These are phyloP conservation scores for Pleurotus giganteus DNA, from an alignment of 768 basidiomycete species.

Conservation along the genomic window DNA sequence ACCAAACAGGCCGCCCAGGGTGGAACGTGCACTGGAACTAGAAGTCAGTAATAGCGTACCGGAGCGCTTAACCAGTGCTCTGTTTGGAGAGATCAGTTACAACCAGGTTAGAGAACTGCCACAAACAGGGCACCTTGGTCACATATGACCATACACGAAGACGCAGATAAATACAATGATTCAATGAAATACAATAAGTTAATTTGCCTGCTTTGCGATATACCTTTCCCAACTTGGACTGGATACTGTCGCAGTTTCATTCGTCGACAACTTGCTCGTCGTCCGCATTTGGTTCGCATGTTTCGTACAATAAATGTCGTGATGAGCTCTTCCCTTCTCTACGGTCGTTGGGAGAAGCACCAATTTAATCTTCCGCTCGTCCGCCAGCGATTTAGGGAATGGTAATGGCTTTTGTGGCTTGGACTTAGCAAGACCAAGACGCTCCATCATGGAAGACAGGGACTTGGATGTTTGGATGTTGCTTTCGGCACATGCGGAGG, in stretches of 20 bases:
- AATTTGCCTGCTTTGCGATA: conserved; percentile 40
- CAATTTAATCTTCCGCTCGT: conserved; percentile 55
- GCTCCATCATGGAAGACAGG: conserved; percentile 21
- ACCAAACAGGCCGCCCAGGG: not conserved
- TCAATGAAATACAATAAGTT: not conserved
- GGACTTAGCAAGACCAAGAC: conserved; percentile 35
- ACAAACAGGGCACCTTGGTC: not conserved
- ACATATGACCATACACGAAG: not conserved
- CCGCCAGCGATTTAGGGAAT: conserved; percentile 48
- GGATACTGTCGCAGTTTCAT: conserved; percentile 41
- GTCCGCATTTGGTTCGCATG: conserved; percentile 26
- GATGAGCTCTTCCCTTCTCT: conserved; percentile 15
- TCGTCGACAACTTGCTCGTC: conserved; percentile 23
- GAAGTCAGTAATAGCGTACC: not conserved
- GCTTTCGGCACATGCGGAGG: conserved; percentile 11
- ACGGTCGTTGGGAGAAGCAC: conserved; percentile 42
- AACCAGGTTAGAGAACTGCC: not conserved
- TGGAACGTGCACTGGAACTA: not conserved
- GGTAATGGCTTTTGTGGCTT: conserved; percentile 48
- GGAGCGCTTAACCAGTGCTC: not conserved
- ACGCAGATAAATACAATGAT: not conserved
- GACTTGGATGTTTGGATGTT: conserved; percentile 9
- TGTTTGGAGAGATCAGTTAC: no score
- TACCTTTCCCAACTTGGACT: conserved; percentile 72
- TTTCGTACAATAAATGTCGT: conserved; percentile 24